These are phyloP conservation scores for Exsudoporus floridanus DNA, from an alignment of 1,284 basidiomycete genomes.

Conservation along the genomic window DNA sequence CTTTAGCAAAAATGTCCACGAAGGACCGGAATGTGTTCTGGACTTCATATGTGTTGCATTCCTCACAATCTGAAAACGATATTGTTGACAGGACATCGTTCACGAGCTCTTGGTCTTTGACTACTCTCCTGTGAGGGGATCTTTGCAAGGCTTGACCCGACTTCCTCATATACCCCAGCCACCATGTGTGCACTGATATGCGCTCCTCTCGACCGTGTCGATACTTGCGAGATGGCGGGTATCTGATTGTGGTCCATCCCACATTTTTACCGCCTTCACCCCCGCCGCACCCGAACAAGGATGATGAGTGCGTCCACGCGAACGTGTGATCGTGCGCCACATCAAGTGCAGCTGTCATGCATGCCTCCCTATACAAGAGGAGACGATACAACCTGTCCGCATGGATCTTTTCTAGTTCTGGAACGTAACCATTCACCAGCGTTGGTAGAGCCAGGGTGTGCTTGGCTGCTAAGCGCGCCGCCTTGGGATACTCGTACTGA, in stretches of 20 bases:
- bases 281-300: slow-evolving; percentile 1
- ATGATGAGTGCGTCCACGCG: slow-evolving; percentile 1
- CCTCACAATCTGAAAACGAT: slow-evolving; percentile 3
- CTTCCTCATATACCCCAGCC: slow-evolving; percentile 16
- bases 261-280: background rate
- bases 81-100: background rate
- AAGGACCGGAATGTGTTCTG: slow-evolving; percentile 9
- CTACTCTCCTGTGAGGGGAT: background rate
- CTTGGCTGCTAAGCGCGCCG: slow-evolving; percentile 12
- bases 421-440: background rate
- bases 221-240: slow-evolving; percentile 7
- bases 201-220: background rate
- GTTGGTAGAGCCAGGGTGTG: slow-evolving; percentile 7
- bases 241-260: background rate
- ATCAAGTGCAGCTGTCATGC: background rate
- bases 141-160: slow-evolving; percentile 4
- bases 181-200: slow-evolving; percentile 12
- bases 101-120: slow-evolving; percentile 9
- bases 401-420: slow-evolving; percentile 18
- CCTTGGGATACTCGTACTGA: slow-evolving; percentile 1
- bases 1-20: slow-evolving; percentile 8
- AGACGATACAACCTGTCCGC: slow-evolving; percentile 10
- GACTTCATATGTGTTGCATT: background rate
- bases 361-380: slow-evolving; percentile 14
- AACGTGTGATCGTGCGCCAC: slow-evolving; percentile 3